Conservation (phyloP, 345 rosid genomes). For the Hibiscus tridactylites region DNA sequence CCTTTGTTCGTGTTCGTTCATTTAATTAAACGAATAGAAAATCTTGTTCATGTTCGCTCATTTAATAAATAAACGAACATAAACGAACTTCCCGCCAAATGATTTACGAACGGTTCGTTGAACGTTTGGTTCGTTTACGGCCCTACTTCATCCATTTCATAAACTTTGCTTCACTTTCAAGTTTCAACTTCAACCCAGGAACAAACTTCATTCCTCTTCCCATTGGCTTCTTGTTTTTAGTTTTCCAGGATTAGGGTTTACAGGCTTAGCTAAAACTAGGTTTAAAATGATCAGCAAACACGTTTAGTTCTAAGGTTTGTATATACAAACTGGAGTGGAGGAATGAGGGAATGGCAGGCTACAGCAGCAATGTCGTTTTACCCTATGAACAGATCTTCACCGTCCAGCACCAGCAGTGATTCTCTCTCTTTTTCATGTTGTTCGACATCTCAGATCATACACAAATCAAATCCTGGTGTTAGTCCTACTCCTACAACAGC, state of each 20-base stretch:
- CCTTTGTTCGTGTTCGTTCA: too few relatives aligned
- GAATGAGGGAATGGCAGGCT: background rate
- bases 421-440: constrained; percentile 45
- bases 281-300: background rate
- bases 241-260: background rate
- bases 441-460: constrained; percentile 75
- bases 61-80: too few relatives aligned
- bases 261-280: background rate
- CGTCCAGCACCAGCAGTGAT: constrained; percentile 29
- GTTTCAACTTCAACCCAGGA: background rate
- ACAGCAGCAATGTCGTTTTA: background rate
- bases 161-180: background rate
- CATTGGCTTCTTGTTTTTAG: background rate
- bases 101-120: too few relatives aligned
- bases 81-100: too few relatives aligned
- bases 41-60: too few relatives aligned
- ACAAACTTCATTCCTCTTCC: background rate
- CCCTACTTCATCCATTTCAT: background rate
- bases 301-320: too few relatives aligned
- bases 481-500: too few relatives aligned
- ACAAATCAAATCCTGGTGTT: constrained; percentile 67
- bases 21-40: too few relatives aligned
- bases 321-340: too few relatives aligned
- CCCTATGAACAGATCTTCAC: constrained; percentile 32
- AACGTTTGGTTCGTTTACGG: too few relatives aligned